Evolutionary conservation across 2,329 filamentous ascomycete genomes (phyloP), one percentile per base, ranked within the genome.

Genomic region (Chrysosporium queenslandicum): DNA sequence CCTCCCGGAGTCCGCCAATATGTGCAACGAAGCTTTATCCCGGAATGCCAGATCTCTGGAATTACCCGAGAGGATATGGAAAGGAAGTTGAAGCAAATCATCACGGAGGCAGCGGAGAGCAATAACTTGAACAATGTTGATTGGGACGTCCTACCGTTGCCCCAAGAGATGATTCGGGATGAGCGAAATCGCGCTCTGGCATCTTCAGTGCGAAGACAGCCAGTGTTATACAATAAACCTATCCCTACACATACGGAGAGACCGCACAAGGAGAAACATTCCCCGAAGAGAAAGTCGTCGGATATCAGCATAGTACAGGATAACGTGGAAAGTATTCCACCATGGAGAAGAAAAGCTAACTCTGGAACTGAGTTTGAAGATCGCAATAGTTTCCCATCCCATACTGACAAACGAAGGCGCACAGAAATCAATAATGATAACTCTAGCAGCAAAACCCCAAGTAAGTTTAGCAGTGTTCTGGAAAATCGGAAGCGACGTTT

Each of bases 401-500:
- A 71, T 63, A 74, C 77, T 66, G 72, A 74, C 56, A 75, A 75
- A 59, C 72, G 71, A 55, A 68, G 68, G 59, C 71, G 71, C 59
- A 69, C 75, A 64, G 73, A 76, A 61, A 45, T 57, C 41, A 73
- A 76, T 61, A 61, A 67, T 57, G 49, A 57, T 40, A 41, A 27
- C 23, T 4, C 30, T 40, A 45, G 20, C 53, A 68, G 62, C 59
- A 71, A 80, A 69, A 71, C 71, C 68, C 68, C 78, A 76, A 94
- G 87, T 92, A 94, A 94, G 87, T 92, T 85, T 68, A 85, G 86
- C 72, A 85, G 85, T 74, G 81, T 83, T 68, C 78, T 87, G 73
- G 90, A 96, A 70, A 90, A 89, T 74, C 86, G 92, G 60, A 86
- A 85, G 68, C 87, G 87, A 64, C 87, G 92, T 61, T 94, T 94